These are phyloP conservation scores for Craterostigma plantagineum DNA, from an alignment of 257 asterid genomes.

Conservation along the genomic window DNA sequence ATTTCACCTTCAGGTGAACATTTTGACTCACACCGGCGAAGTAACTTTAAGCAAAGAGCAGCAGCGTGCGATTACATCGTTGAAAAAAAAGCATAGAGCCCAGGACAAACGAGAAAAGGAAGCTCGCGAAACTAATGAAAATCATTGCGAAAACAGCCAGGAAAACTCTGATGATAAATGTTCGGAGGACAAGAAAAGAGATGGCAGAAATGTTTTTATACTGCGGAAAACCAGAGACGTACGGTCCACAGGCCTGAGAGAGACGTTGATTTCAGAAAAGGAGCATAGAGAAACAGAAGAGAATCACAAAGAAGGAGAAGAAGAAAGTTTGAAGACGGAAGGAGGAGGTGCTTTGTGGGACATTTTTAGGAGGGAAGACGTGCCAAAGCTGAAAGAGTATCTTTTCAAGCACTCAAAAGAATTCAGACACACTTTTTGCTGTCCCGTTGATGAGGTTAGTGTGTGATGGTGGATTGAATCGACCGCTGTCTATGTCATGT, in stretches of 20 bases:
- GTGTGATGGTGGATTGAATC: neutral
- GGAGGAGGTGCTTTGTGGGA: slow-evolving; percentile 90
- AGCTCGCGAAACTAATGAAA: slow-evolving; percentile 5
- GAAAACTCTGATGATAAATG: too few relatives aligned
- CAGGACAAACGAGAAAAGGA: slow-evolving; percentile 48
- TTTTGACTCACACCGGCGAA: slow-evolving; percentile 74
- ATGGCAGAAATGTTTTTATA: too few relatives aligned
- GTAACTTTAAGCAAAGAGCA: slow-evolving; percentile 41
- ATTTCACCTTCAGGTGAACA: slow-evolving; percentile 48
- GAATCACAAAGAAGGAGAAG: slow-evolving; percentile 7
- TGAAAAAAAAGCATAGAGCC: slow-evolving; percentile 56
- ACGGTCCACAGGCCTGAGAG: too few relatives aligned
- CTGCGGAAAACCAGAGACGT: too few relatives aligned
- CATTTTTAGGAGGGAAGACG: slow-evolving; percentile 82
- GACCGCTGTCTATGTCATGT: neutral
- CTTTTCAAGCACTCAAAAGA: slow-evolving; percentile 48
- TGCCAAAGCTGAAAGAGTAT: slow-evolving; percentile 58
- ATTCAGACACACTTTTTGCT: slow-evolving; percentile 72
- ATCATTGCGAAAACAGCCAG: slow-evolving; percentile 1
- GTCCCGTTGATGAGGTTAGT: slow-evolving; percentile 64
- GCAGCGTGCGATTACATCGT: slow-evolving; percentile 25
- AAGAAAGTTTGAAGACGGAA: slow-evolving; percentile 13
- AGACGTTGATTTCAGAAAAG: too few relatives aligned
- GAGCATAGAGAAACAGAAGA: neutral
- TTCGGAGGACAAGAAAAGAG: too few relatives aligned